These are phyloP conservation scores for Cyanidiococcus yangmingshanensis DNA, from an alignment of 23 red algal genomes.

Conservation along the genomic window DNA sequence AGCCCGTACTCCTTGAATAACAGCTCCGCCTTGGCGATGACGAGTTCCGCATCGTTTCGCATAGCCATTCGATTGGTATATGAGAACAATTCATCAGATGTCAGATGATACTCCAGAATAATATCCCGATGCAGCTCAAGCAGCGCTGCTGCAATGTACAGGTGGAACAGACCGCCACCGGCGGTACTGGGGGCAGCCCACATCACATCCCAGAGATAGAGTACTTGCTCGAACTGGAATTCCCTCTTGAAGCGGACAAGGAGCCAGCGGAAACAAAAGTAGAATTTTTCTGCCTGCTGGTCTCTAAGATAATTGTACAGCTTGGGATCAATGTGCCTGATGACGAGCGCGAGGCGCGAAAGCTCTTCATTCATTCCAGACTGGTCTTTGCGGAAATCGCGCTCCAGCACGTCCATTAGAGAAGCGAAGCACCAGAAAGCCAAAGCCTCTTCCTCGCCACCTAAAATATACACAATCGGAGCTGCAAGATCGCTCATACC, in stretches of 20 bases:
- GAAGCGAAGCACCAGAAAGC: constrained; percentile 86
- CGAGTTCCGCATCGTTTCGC: constrained; percentile 45
- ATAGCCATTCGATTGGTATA: constrained; percentile 68
- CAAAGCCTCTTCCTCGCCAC: constrained; percentile 51
- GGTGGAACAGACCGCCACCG: constrained; percentile 51
- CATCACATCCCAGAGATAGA: constrained; percentile 77
- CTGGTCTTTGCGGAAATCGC: constrained; percentile 83
- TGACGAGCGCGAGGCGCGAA: constrained; percentile 32
- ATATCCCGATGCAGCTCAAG: constrained; percentile 42
- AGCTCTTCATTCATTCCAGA: constrained; percentile 65
- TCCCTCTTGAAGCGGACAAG: constrained; percentile 90
- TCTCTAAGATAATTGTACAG: constrained; percentile 41
- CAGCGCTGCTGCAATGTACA: constrained; percentile 56
- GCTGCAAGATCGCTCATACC: constrained; percentile 94
- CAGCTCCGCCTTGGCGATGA: neutral
- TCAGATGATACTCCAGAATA: constrained; percentile 24
- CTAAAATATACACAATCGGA: constrained; percentile 62
- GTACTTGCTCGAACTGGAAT: constrained; percentile 40
- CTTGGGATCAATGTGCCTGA: constrained; percentile 37
- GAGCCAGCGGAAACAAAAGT: constrained; percentile 84
- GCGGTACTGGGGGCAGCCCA: constrained; percentile 36
- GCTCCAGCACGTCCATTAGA: constrained; percentile 70
- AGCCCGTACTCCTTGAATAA: constrained; percentile 18
- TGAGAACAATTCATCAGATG: constrained; percentile 48
- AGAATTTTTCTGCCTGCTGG: constrained; percentile 50